Conservation (phyloP, 2,329 filamentous ascomycete genomes). For the Aquanectria penicillioides region DNA sequence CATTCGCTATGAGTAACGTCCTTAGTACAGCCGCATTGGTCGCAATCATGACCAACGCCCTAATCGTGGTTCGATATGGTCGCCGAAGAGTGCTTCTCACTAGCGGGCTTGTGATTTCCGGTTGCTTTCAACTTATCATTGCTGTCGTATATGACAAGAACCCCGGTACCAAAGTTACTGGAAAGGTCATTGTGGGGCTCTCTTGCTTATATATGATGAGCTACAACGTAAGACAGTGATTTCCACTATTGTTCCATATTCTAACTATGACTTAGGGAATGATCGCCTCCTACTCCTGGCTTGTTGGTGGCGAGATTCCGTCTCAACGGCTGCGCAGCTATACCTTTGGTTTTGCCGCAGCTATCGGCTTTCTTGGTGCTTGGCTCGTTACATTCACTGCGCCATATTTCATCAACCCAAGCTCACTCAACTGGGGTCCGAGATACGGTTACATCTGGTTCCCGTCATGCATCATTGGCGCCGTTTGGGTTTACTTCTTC, state of each 20-base stretch:
- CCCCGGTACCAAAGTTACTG: conserved; percentile 24
- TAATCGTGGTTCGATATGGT: conserved; percentile 34
- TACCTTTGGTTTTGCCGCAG: conserved; percentile 34
- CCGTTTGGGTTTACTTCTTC: conserved; percentile 34
- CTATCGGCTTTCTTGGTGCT: conserved; percentile 30
- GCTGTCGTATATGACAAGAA: conserved; percentile 30
- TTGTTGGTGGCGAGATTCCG: conserved; percentile 35
- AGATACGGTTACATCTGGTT: conserved; percentile 39
- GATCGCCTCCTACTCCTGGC: conserved; percentile 37
- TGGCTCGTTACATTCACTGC: conserved; percentile 39
- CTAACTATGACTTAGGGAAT: conserved; percentile 21
- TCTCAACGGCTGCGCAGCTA: conserved; percentile 38
- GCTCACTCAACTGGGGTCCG: conserved; percentile 35
- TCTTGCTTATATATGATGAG: conserved; percentile 36
- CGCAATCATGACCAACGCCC: conserved; percentile 32
- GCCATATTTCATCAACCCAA: conserved; percentile 38
- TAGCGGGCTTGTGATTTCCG: conserved; percentile 24
- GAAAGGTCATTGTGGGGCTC: conserved; percentile 33
- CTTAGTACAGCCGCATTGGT: conserved; percentile 35
- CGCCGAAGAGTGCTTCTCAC: conserved; percentile 25
- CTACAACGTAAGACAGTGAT: conserved; percentile 29
- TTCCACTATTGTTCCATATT: fast-evolving
- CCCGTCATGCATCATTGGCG: conserved; percentile 31
- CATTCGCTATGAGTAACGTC: conserved; percentile 38
- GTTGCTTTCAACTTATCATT: conserved; percentile 34